Evolutionary conservation across 495 filamentous ascomycete genomes (phyloP).

Genomic region (Sabuloglossum arenarium): DNA sequence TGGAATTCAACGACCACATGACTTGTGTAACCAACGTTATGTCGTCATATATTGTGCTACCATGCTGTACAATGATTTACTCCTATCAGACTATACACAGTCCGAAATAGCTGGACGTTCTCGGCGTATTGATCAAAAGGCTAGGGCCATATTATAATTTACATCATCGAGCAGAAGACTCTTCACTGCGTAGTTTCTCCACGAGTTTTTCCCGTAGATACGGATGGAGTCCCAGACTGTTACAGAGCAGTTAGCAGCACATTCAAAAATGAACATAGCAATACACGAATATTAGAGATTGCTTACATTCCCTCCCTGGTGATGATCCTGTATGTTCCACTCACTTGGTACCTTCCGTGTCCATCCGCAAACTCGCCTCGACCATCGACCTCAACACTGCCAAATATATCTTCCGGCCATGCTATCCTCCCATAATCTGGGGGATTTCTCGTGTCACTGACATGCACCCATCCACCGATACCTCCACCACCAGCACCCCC

Average conservation of each 20-base stretch:
- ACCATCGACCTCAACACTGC: slow-evolving; percentile 23
- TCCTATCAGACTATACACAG: too few species aligned
- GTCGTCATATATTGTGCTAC: neutral
- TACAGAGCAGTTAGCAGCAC: slow-evolving; percentile 21
- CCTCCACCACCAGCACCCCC: slow-evolving; percentile 70
- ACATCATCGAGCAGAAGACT: slow-evolving; percentile 7
- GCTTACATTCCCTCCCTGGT: slow-evolving; percentile 54
- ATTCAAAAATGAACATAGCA: slow-evolving; percentile 32
- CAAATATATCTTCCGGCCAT: slow-evolving; percentile 39
- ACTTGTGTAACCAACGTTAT: neutral
- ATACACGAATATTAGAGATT: slow-evolving; percentile 20
- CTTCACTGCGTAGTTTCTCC: slow-evolving; percentile 26
- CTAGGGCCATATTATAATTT: too few species aligned
- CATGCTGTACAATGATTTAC: too few species aligned
- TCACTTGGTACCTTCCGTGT: slow-evolving; percentile 32
- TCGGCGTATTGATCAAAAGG: too few species aligned
- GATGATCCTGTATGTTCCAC: slow-evolving; percentile 46
- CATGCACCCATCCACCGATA: slow-evolving; percentile 64
- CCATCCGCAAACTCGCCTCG: slow-evolving; percentile 24
- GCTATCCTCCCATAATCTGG: slow-evolving; percentile 85
- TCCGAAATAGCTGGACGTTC: too few species aligned
- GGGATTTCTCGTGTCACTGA: slow-evolving; percentile 62
- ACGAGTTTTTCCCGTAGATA: slow-evolving; percentile 34
- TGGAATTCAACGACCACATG: neutral
- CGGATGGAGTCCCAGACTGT: slow-evolving; percentile 31